Percentiles rank a stretch among this genome's conserved stretches.
Conservation (phyloP, 805 yeast genomes). For the Candida andamanensis region DNA sequence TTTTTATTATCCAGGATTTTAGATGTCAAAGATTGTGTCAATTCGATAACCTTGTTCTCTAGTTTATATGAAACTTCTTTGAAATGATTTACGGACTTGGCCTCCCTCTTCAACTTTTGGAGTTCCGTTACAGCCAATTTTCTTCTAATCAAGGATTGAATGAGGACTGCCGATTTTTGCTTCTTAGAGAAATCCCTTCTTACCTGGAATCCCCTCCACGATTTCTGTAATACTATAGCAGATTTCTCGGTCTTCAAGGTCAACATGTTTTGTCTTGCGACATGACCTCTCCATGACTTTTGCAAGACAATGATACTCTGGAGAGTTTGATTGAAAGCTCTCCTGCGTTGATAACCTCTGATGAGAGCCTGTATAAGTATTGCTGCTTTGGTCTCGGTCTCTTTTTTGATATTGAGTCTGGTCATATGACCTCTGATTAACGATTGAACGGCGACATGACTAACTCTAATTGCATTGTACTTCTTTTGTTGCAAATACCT, state of each 20-base stretch:
- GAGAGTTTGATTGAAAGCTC: constrained; percentile 25
- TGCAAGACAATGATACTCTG: constrained; percentile 41
- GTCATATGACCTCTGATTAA: constrained; percentile 57
- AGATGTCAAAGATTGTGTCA: constrained; percentile 76
- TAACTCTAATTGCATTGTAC: constrained; percentile 49
- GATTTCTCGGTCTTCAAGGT: constrained; percentile 53
- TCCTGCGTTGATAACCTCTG: constrained; percentile 52
- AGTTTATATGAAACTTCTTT: constrained; percentile 88
- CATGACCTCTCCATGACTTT: constrained; percentile 45
- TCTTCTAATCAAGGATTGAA: constrained; percentile 78
- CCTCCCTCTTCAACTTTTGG: constrained; percentile 68
- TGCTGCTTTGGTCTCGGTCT: constrained; percentile 59
- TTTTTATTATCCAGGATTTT: constrained; percentile 80
- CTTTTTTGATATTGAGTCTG: constrained; percentile 51
- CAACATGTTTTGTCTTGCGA: constrained; percentile 48
- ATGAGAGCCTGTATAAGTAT: constrained; percentile 61
- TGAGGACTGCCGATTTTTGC: constrained; percentile 54
- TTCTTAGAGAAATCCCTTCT: constrained; percentile 46
- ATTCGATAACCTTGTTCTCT: constrained; percentile 95
- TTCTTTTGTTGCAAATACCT: constrained; percentile 57
- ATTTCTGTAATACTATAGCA: constrained; percentile 68
- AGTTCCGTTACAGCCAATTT: constrained; percentile 66
- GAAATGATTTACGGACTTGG: constrained; percentile 84
- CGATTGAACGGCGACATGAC: constrained; percentile 56
- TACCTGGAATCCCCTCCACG: constrained; percentile 64